Percentiles rank a stretch among this genome's conserved stretches.
Conservation (phyloP, 805 yeast genomes). For the Candida chauliodis region DNA sequence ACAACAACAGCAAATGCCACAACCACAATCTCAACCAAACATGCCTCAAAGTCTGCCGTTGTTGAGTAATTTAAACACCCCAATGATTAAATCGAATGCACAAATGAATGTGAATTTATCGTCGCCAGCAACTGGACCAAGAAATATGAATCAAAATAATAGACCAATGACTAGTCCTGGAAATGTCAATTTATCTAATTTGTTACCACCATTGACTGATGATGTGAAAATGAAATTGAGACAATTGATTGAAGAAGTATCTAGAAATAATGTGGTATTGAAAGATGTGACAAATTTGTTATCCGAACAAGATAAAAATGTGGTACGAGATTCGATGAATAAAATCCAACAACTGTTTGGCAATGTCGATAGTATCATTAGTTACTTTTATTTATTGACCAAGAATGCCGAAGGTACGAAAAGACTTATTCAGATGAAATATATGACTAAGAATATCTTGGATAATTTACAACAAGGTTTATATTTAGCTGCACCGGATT, state of each 20-base stretch:
- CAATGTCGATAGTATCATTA: conserved; percentile 71
- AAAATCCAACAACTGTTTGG: conserved; percentile 58
- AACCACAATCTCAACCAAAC: conserved; percentile 22
- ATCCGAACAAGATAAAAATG: conserved; percentile 60
- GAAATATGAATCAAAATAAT: not conserved
- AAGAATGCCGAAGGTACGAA: conserved; percentile 73
- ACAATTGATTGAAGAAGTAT: conserved; percentile 65
- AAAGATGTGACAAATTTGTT: conserved; percentile 63
- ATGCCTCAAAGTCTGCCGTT: conserved; percentile 16
- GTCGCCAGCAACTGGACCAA: conserved; percentile 10
- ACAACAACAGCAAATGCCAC: conserved; percentile 9
- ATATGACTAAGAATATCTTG: conserved; percentile 71
- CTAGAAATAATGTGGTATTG: conserved; percentile 60
- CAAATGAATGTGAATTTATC: conserved; percentile 8
- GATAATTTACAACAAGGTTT: conserved; percentile 64
- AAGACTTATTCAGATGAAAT: conserved; percentile 72
- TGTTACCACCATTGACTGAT: conserved; percentile 43
- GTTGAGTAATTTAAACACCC: conserved; percentile 9
- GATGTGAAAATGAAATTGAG: conserved; percentile 62
- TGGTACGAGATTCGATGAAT: conserved; percentile 52
- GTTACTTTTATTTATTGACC: conserved; percentile 73
- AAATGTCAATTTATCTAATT: conserved; percentile 8
- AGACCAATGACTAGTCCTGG: conserved; percentile 13
- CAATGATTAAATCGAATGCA: conserved; percentile 9
- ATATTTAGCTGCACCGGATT: conserved; percentile 69